Percentiles rank a stretch among this genome's conserved stretches.
Evolutionary conservation across 805 yeast genomes (phyloP).

Genomic region (Wickerhamiella siamensis): DNA sequence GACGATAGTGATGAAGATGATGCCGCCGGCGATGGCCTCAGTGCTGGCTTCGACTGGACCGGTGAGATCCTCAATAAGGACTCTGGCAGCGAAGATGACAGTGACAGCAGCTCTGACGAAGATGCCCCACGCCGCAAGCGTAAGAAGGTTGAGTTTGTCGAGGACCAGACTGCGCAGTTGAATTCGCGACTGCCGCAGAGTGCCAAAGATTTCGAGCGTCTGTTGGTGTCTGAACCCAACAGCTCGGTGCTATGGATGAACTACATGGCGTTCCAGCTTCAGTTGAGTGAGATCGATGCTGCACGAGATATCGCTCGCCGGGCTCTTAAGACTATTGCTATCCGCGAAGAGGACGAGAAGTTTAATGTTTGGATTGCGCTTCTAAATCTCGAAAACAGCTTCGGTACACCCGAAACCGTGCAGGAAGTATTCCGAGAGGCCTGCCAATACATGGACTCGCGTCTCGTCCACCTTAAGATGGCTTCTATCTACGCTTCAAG

Average conservation of each 20-base stretch:
- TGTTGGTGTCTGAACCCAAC: slow-evolving; percentile 82
- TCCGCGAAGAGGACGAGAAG: slow-evolving; percentile 85
- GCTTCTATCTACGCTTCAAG: slow-evolving; percentile 61
- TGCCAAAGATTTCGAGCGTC: slow-evolving; percentile 78
- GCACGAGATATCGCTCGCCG: slow-evolving; percentile 89
- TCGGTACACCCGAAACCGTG: slow-evolving; percentile 73
- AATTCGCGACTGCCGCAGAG: slow-evolving; percentile 84
- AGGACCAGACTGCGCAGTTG: slow-evolving; percentile 76
- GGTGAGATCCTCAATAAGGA: slow-evolving; percentile 50
- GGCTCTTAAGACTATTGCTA: slow-evolving; percentile 78
- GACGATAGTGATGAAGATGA: slow-evolving; percentile 17
- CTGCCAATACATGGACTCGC: slow-evolving; percentile 83
- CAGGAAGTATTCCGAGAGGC: slow-evolving; percentile 73
- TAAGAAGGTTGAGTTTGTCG: slow-evolving; percentile 31
- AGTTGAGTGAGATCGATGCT: slow-evolving; percentile 82
- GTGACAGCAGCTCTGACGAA: slow-evolving; percentile 27
- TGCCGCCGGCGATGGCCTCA: slow-evolving; percentile 40
- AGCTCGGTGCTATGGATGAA: slow-evolving; percentile 94
- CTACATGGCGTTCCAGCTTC: slow-evolving; percentile 95
- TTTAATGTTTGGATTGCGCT: slow-evolving; percentile 92
- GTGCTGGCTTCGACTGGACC: slow-evolving; percentile 91
- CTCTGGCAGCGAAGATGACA: slow-evolving; percentile 40
- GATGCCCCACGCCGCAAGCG: slow-evolving; percentile 28
- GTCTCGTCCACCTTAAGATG: slow-evolving; percentile 64
- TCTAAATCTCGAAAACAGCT: slow-evolving; percentile 82